Evolutionary conservation across 2,329 filamentous ascomycete genomes (phyloP), one percentile per base, ranked within the genome.

Genomic region (Fusarium coicis): DNA sequence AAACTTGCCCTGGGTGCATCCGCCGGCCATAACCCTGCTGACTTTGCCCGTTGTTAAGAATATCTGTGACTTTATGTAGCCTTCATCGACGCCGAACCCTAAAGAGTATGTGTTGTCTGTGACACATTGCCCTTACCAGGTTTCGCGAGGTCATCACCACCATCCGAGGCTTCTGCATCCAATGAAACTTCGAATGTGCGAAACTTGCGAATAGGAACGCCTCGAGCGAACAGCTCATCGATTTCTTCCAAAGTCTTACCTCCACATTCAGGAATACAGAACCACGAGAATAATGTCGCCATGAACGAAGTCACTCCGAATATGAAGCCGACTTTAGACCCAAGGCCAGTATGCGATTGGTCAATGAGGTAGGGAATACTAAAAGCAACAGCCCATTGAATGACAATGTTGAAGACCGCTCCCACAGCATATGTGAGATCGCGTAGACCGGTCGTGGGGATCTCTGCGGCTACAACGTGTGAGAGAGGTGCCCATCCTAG

Each of bases 321-420:
- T 21, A 77, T 74, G 49, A 74, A 77, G 7, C 74, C 69, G 4
- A 74, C 60, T 12, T 52, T 63, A 28, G 79, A 74, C 2, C 79
- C 78, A 14, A 84, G 77, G 34, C 76, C 74, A 7, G 80, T 81
- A 34, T 82, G 81, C 15, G 78, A 79, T 19, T 74, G 73, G 61
- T 83, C 78, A 12, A 82, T 74, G 23, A 84, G 78, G 64, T 84
- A 84, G 1, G 82, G 83, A 18, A 83, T 77, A 15, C 75, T 77
- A 50, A 84, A 84, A 5, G 79, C 58, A 43, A 66, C 47, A 23
- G 70, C 56, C 14, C 55, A 47, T 11, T 68, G 68, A 11, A 52
- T 66, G 16, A 28, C 40, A 44, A 69, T 71, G 26, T 61, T 61
- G 32, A 80, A 66, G 6, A 79, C 62, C 4, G 76, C 78, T 4